Conservation (phyloP, 192 early-diverging fungal species). For the Martensiomyces pterosporus region DNA sequence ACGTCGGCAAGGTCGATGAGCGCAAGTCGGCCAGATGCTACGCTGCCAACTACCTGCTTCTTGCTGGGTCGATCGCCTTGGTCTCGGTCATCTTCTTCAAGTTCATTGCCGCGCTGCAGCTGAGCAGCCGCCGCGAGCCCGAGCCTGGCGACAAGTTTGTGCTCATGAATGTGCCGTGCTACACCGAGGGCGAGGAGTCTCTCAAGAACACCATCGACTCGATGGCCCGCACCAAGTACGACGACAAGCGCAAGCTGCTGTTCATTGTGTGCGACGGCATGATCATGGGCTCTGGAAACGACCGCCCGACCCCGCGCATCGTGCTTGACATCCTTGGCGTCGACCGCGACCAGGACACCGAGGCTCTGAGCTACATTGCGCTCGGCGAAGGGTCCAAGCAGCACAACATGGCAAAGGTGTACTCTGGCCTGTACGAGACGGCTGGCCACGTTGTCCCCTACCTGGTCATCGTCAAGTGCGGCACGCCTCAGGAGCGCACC, state of each 20-base stretch:
- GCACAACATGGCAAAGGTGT: slow-evolving; percentile 95
- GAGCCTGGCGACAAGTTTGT: slow-evolving; percentile 90
- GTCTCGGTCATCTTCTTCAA: slow-evolving; percentile 85
- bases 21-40: slow-evolving; percentile 70
- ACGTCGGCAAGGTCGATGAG: slow-evolving; percentile 77
- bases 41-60: slow-evolving; percentile 76
- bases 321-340: slow-evolving; percentile 94
- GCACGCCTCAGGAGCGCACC: slow-evolving; percentile 72
- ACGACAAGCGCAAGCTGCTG: slow-evolving; percentile 93
- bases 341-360: slow-evolving; percentile 77
- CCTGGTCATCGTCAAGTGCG: slow-evolving; percentile 89
- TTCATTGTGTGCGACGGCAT: slow-evolving; percentile 95
- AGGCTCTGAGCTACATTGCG: slow-evolving; percentile 79
- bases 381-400: slow-evolving; percentile 81
- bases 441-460: slow-evolving; percentile 88
- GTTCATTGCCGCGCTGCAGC: slow-evolving; percentile 86
- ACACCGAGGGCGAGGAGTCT: slow-evolving; percentile 94
- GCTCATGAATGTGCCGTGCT: slow-evolving; percentile 91
- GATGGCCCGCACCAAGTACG: slow-evolving; percentile 81
- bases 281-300: slow-evolving; percentile 94
- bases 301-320: slow-evolving; percentile 93
- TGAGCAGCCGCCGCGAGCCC: slow-evolving; percentile 68
- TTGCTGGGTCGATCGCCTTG: slow-evolving; percentile 73
- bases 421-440: slow-evolving; percentile 90
- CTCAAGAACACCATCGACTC: slow-evolving; percentile 89